Evolutionary conservation across 163 green algal genomes (phyloP).

Genomic region (Volvox carteri): DNA sequence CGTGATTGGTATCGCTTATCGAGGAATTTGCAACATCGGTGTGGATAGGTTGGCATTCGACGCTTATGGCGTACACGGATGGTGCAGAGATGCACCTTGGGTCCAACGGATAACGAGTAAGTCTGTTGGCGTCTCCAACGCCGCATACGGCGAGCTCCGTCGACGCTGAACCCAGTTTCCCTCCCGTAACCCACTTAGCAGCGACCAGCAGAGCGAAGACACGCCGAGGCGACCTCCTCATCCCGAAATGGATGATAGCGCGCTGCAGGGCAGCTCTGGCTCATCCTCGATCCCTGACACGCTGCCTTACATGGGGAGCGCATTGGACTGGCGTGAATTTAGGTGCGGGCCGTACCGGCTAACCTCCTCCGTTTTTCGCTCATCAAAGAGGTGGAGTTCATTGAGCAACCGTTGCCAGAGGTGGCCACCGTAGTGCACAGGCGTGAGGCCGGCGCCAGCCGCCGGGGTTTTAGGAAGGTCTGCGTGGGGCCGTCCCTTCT

Average conservation of each 20-base stretch:
- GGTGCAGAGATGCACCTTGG: neutral
- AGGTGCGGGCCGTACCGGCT: slow-evolving; percentile 22
- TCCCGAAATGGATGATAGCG: slow-evolving; percentile 31
- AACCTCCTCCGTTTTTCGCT: too few species aligned
- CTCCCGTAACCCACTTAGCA: neutral
- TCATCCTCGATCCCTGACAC: slow-evolving; percentile 32
- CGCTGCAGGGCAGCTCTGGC: neutral
- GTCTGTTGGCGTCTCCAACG: neutral
- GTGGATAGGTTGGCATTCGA: neutral
- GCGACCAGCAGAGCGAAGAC: neutral
- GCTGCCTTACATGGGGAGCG: slow-evolving; percentile 32
- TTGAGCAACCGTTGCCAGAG: too few species aligned
- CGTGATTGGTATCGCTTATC: too few species aligned
- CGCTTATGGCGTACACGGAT: neutral
- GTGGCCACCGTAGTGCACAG: too few species aligned
- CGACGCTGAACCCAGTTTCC: neutral
- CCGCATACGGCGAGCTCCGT: neutral
- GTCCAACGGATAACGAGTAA: neutral
- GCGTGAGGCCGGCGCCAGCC: too few species aligned
- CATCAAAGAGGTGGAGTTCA: too few species aligned
- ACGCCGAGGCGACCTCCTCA: slow-evolving; percentile 21
- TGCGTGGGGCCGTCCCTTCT: too few species aligned
- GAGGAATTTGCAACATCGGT: neutral
- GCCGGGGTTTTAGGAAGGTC: too few species aligned
- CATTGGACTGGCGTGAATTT: slow-evolving; percentile 48